Evolutionary conservation across 1,284 basidiomycete genomes (phyloP), one percentile per base, ranked within the genome.

Genomic region (Sanghuangporus weigelae): DNA sequence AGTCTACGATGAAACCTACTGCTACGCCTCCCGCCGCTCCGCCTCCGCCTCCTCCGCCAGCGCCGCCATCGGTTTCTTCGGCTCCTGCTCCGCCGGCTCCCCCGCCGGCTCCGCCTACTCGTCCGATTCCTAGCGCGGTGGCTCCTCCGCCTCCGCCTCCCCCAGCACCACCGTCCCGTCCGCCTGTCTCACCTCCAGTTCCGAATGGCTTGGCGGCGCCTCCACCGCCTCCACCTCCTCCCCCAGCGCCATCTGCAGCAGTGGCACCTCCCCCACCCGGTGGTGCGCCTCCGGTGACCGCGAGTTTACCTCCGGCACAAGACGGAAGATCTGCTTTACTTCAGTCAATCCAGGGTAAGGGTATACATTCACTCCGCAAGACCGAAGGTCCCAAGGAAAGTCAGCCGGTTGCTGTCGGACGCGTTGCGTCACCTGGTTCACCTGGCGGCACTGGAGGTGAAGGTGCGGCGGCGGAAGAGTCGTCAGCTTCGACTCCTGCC

Each of bases 341-440:
- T 48, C 84, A 84, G 0, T 84, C 82, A 19, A 90, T 91, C 67
- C 86, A 89, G 71, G 87, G 87, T 51, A 83, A 82, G 60, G 82
- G 87, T 14, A 73, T 97, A 0, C 84, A 89, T 71, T 81, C 85
- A 6, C 81, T 98, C 59, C 84, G 85, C 68, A 95, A 93, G 76
- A 84, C 84, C 7, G 78, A 82, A 66, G 71, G 60, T 68, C 71
- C 12, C 75, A 70, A 71, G 73, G 11, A 72, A 77, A 71, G 77
- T 40, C 61, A 70, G 66, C 64, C 72, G 21, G 23, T 66, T 19
- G 57, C 36, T 10, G 53, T 51, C 12, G 59, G 62, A 16, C 54
- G 61, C 12, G 53, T 61, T 26, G 62, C 58, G 39, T 61, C 72
- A 53, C 72, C 74, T 8, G 65, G 69, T 46, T 16, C 44, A n/a